Conservation (phyloP, 2,329 filamentous ascomycete genomes). For the Fusarium bulbicola region DNA sequence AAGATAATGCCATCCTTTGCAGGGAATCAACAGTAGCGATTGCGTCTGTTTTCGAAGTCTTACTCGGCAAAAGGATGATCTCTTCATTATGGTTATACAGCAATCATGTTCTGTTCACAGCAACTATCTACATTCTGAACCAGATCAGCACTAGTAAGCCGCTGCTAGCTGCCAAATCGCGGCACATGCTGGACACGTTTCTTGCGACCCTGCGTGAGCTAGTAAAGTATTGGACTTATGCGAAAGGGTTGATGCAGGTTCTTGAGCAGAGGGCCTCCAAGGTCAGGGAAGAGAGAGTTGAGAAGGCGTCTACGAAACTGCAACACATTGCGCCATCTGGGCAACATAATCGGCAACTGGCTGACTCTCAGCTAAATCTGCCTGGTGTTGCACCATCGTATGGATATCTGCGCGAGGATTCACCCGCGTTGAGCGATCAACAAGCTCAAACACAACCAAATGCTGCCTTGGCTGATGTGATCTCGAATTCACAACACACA, state of each 20-base stretch:
- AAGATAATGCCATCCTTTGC: neutral
- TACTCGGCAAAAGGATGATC: neutral
- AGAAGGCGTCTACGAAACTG: neutral
- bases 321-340: neutral
- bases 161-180: neutral
- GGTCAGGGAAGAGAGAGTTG: neutral
- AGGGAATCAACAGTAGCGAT: conserved; percentile 6
- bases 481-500: neutral
- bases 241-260: neutral
- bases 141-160: neutral
- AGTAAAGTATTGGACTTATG: conserved; percentile 9
- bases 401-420: neutral
- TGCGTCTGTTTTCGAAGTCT: neutral
- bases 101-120: conserved; percentile 8
- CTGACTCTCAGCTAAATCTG: neutral
- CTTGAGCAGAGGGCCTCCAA: conserved; percentile 4
- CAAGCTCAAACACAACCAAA: neutral
- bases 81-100: conserved; percentile 13
- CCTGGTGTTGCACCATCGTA: neutral
- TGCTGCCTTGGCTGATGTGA: neutral
- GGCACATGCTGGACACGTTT: neutral
- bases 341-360: neutral
- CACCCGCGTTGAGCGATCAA: neutral
- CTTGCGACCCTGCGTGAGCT: neutral
- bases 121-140: conserved; percentile 9